Evolutionary conservation across 2,329 filamentous ascomycete species (phyloP).

Genomic region (Samsoniella hepiali): DNA sequence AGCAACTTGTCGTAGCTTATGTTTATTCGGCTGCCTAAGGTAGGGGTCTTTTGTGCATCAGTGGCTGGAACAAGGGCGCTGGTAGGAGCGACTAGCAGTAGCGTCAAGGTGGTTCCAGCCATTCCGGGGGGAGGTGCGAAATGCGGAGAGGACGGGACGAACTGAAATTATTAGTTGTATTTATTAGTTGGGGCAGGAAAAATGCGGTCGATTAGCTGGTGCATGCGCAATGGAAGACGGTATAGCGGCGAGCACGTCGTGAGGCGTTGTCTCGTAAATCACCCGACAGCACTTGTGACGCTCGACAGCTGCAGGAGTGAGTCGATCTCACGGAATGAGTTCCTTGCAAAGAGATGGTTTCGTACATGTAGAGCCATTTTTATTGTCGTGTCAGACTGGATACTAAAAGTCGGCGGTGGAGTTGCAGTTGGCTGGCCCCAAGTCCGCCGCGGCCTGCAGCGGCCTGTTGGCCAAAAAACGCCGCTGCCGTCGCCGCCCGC

Average conservation of each 20-base stretch:
- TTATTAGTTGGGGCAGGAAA: not conserved
- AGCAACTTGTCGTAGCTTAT: not conserved
- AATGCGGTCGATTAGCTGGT: not conserved
- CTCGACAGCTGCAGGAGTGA: no score
- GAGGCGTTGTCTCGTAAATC: no score
- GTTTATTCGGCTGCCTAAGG: conserved; percentile 3
- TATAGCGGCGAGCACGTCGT: not conserved
- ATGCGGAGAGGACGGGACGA: not conserved
- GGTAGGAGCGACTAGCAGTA: not conserved
- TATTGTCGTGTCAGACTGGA: no score
- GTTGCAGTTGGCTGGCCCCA: conserved; percentile 1
- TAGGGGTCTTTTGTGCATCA: not conserved
- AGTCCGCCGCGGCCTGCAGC: not conserved
- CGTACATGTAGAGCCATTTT: no score
- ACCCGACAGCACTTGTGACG: no score
- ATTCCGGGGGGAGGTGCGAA: not conserved
- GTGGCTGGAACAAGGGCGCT: not conserved
- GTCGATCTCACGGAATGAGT: no score
- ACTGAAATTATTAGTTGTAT: not conserved
- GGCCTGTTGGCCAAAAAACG: not conserved
- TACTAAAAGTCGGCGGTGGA: not conserved
- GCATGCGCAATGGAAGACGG: not conserved
- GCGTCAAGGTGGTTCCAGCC: not conserved
- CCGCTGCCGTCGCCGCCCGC: conserved; percentile 3
- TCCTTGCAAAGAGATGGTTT: no score